Evolutionary conservation across 805 yeast species (phyloP).

Genomic region (Wickerhamomyces strasburgensis): DNA sequence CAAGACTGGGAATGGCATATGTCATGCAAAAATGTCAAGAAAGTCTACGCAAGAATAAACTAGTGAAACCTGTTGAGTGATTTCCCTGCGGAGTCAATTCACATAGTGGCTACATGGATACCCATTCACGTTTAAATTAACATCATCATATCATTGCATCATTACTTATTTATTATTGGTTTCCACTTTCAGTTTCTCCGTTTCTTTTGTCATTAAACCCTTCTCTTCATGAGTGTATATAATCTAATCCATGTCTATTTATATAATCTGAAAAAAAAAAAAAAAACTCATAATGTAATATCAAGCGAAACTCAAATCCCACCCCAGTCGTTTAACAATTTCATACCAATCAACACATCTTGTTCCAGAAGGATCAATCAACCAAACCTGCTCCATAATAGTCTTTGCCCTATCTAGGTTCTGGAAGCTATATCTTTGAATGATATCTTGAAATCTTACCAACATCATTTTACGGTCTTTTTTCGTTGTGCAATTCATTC

Average conservation of each 20-base stretch:
- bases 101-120: no score
- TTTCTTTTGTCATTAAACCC: no score
- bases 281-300: no score
- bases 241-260: no score
- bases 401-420: constrained; percentile 44
- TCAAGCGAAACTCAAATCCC: constrained; percentile 75
- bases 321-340: constrained; percentile 58
- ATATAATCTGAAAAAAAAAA: no score
- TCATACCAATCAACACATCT: constrained; percentile 69
- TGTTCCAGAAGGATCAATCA: constrained; percentile 44
- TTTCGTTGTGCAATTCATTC: constrained; percentile 55
- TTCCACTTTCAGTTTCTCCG: not conserved
- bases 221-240: no score
- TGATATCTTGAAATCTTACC: constrained; percentile 47
- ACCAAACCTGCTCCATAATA: constrained; percentile 38
- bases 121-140: no score
- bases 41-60: constrained; percentile 1
- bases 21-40: constrained; percentile 65
- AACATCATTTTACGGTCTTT: constrained; percentile 50
- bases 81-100: no score
- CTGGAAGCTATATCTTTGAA: constrained; percentile 62
- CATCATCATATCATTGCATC: not conserved
- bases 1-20: constrained; percentile 67
- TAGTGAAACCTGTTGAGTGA: no score
- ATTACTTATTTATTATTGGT: constrained; percentile 1